Evolutionary conservation across 106 monocot genomes (phyloP), one percentile per base, ranked within the genome.

Genomic region (Dactylorhiza incarnata): DNA sequence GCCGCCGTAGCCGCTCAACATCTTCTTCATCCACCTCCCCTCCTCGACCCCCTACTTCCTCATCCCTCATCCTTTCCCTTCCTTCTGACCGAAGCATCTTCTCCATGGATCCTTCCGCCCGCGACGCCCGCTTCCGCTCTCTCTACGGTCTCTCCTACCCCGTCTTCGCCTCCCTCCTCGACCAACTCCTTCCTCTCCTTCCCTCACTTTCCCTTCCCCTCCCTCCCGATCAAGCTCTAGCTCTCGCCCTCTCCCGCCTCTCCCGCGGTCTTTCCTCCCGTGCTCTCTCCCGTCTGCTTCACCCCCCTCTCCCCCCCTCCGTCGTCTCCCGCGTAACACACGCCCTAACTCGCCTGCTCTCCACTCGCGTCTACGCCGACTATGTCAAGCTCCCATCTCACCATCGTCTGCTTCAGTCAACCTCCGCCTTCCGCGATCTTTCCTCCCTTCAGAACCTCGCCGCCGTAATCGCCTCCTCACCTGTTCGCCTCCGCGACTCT

Each of bases 271-370:
- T 86, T 54, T 85, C 85, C 45, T 83, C 89, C 26, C 74, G 75
- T 17, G 7, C 81, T 50, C 83, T 86, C 17, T 72, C 88, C 75
- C 78, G 81, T 46, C 49, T 61, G 54, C 72, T 82, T 68, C 49
- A 72, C 16, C 48, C 49, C 19, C 67, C 70, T 52, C 81, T 89
- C 23, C 72, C 80, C 14, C 78, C 86, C 6, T 61, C 83, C 44
- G 82, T 89, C 59, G 75, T 89, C 79, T 81, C 89, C 65, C 83
- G 84, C 58, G 50, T 67, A 79, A 89, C 89, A 52, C 84, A 89
- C 49, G 81, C 86, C 45, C 48, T 89, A 63, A 84, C 89, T 70
- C 86, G 89, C 63, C 84, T 89, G 51, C 75, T 89, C 48, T 29
- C 86, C 72, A 89, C 89, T n/a, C 71, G 76, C 45, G 79, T 89